Evolutionary conservation across 2,329 filamentous ascomycete genomes (phyloP).

Genomic region (Aspergillus ibericus): DNA sequence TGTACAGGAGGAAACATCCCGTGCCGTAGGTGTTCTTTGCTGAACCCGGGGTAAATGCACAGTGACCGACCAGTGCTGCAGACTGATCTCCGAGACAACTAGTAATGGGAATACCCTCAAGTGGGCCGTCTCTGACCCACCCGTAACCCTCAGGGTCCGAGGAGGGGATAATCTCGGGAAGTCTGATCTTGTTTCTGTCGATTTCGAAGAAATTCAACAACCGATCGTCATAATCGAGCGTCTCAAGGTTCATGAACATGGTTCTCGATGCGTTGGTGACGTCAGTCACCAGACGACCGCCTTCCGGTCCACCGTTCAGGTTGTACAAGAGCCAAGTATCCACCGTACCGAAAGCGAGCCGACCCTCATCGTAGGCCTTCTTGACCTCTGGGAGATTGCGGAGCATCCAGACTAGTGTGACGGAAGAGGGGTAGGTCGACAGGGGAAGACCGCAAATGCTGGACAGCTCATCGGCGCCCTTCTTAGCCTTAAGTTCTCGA

Average conservation of each 20-base stretch:
- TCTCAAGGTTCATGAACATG: conserved; percentile 91
- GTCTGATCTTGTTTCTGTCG: conserved; percentile 66
- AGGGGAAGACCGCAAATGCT: conserved; percentile 77
- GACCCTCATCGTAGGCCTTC: conserved; percentile 72
- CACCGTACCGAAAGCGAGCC: conserved; percentile 80
- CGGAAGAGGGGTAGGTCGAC: conserved; percentile 83
- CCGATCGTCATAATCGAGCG: conserved; percentile 73
- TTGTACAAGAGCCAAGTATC: conserved; percentile 87
- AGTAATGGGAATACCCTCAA: conserved; percentile 72
- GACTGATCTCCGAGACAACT: conserved; percentile 87
- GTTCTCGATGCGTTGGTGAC: conserved; percentile 85
- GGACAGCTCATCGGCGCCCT: conserved; percentile 67
- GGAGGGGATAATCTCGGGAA: conserved; percentile 83
- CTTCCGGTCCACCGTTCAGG: conserved; percentile 68
- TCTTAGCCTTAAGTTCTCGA: conserved; percentile 68
- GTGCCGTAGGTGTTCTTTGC: conserved; percentile 93
- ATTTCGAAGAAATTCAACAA: conserved; percentile 79
- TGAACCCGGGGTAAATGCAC: conserved; percentile 75
- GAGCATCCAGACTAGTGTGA: conserved; percentile 81
- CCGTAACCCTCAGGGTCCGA: conserved; percentile 75
- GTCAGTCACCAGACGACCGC: conserved; percentile 76
- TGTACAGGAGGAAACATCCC: conserved; percentile 86
- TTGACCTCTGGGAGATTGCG: conserved; percentile 68
- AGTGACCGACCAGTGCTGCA: conserved; percentile 80
- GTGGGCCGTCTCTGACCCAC: conserved; percentile 60